Conservation (phyloP, 2,329 filamentous ascomycete genomes). For the Hirsutella minnesotensis region DNA sequence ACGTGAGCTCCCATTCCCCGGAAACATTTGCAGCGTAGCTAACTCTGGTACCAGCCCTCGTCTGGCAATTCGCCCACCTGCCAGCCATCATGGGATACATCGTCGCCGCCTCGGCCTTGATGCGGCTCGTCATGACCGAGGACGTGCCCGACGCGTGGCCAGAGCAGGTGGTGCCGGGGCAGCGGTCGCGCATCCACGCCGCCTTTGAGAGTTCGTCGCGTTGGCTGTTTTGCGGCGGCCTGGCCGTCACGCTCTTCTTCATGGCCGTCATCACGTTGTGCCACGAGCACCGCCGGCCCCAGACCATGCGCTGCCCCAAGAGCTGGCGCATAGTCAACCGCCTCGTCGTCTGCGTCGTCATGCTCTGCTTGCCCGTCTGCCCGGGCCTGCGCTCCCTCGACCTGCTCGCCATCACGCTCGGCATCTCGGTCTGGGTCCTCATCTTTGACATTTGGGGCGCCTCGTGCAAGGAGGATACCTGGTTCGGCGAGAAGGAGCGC, state of each 20-base stretch:
- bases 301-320: conserved; percentile 36
- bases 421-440: conserved; percentile 32
- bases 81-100: conserved; percentile 53
- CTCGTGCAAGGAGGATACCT: conserved; percentile 30
- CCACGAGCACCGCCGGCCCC: conserved; percentile 42
- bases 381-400: conserved; percentile 30
- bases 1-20: conserved; percentile 6
- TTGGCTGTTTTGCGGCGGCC: conserved; percentile 53
- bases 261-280: conserved; percentile 42
- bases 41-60: conserved; percentile 22
- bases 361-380: conserved; percentile 44
- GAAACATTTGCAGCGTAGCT: conserved; percentile 1
- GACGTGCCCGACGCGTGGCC: conserved; percentile 37
- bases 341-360: conserved; percentile 32
- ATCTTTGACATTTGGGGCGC: conserved; percentile 37
- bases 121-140: conserved; percentile 44
- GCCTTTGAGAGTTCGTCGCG: conserved; percentile 41
- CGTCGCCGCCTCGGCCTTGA: conserved; percentile 44
- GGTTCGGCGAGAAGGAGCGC: conserved; percentile 27
- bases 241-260: conserved; percentile 40
- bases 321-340: conserved; percentile 38
- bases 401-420: conserved; percentile 32
- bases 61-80: conserved; percentile 46
- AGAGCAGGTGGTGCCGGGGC: conserved; percentile 37
- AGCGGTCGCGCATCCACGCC: conserved; percentile 32